Percentiles rank a stretch among this genome's conserved stretches.
These are phyloP conservation scores for Lobulomyces angularis DNA, from an alignment of 192 early-diverging fungal genomes.

Conservation along the genomic window DNA sequence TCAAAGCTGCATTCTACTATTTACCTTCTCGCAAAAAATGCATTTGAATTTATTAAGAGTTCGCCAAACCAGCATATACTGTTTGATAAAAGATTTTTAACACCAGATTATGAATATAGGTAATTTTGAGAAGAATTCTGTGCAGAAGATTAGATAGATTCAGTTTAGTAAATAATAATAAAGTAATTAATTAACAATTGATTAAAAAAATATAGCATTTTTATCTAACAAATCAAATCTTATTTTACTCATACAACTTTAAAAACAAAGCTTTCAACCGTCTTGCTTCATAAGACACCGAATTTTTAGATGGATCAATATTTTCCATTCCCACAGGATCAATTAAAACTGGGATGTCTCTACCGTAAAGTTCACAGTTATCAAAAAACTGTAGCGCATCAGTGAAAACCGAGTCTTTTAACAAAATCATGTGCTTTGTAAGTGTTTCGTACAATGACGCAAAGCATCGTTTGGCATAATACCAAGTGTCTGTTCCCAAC, in stretches of 20 bases:
- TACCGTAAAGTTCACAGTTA: conserved; percentile 41
- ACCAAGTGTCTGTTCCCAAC: conserved; percentile 58
- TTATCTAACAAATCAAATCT: no score
- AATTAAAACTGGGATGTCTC: conserved; percentile 37
- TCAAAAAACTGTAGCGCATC: conserved; percentile 49
- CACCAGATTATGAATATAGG: no score
- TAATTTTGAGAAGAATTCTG: no score
- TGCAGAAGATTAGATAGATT: no score
- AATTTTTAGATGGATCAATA: conserved; percentile 27
- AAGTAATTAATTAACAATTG: no score
- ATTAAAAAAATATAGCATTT: no score
- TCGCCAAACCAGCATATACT: no score
- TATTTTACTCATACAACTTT: conserved; percentile 21
- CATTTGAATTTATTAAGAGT: no score
- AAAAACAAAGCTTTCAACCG: conserved; percentile 42
- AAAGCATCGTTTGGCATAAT: conserved; percentile 52
- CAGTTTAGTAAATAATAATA: no score
- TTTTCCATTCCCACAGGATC: conserved; percentile 27
- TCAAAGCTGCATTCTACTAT: no score
- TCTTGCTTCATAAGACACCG: conserved; percentile 41
- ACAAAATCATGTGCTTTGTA: conserved; percentile 54
- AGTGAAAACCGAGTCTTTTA: conserved; percentile 43
- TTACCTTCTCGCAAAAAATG: no score
- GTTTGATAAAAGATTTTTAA: no score
- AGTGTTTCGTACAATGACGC: conserved; percentile 47